Evolutionary conservation across 345 rosid genomes (phyloP).

Genomic region (Hibiscus syriacus): DNA sequence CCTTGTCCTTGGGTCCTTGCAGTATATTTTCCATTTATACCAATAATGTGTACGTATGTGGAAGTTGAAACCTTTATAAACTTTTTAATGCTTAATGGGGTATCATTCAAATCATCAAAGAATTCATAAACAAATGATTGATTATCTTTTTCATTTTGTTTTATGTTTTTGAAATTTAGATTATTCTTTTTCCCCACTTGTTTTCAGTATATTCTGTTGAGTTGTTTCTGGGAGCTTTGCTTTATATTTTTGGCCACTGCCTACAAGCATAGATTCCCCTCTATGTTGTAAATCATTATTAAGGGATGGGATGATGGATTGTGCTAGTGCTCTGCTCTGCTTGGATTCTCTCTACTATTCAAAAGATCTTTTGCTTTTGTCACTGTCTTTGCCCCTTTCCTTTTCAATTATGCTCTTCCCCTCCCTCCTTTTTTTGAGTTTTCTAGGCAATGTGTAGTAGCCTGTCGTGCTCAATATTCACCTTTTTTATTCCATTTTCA

Average conservation of each 20-base stretch:
- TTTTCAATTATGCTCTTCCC: conserved; percentile 39
- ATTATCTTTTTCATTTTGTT: conserved; percentile 24
- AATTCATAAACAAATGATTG: conserved; percentile 61
- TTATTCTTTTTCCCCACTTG: conserved; percentile 38
- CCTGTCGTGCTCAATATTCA: no score
- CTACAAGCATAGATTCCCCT: conserved; percentile 67
- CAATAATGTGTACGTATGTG: conserved; percentile 14
- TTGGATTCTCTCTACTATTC: conserved; percentile 31
- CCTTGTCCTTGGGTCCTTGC: background rate
- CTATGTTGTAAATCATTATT: conserved; percentile 23
- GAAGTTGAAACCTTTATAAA: conserved; percentile 19
- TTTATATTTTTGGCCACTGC: conserved; percentile 38
- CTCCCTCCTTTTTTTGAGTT: conserved; percentile 22
- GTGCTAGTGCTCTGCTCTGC: conserved; percentile 29
- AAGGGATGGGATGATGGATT: conserved; percentile 22
- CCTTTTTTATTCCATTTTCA: conserved; percentile 50
- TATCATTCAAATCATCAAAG: conserved; percentile 49
- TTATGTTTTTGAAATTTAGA: conserved; percentile 31
- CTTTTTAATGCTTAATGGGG: conserved; percentile 47
- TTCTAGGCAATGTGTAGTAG: conserved; percentile 32
- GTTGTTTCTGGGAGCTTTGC: conserved; percentile 19
- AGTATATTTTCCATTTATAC: conserved; percentile 2
- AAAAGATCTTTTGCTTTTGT: conserved; percentile 44
- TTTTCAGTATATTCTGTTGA: conserved; percentile 47
- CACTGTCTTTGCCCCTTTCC: conserved; percentile 28